Base-by-base conservation (phyloP, 441 rosid species). In the Erysimum pusillum region DNA sequence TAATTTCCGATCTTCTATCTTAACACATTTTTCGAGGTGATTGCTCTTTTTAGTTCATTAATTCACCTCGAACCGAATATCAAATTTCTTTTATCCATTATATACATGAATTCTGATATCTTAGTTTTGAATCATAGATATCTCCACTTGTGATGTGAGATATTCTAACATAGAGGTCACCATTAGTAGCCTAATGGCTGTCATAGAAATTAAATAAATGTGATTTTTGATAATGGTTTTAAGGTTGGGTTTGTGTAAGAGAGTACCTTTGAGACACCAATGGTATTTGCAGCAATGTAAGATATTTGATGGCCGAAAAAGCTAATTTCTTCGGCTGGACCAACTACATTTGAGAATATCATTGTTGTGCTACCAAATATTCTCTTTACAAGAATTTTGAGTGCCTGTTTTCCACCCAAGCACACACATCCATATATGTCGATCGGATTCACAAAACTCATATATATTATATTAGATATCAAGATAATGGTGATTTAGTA, bases 311-410 rank as follows among this genome's bases (percentile, higher is more conserved):
- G 91, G 2, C 91, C 88, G 25, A 73, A 91, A 60, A 91, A 84
- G 76, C 87, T 85, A 25, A 89, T 83, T 76, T 89, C 95, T 76
- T 93, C 93, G 0, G 65, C 31, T 0, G 98, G 95, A 54, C 98
- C 98, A 18, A 79, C 84, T 59, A 88, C 67, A 14, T 88, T 91
- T 2, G 98, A 89, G 56, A 87, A 85, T 1, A 88, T 63, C 73
- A 93, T 5, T 11, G 88, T 83, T 6, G 92, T 82, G 64, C 83
- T 86, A 20, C 64, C 80, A 20, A 88, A 79, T 44, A 83, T 11
- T 77, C 83, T 85, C 56, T 79, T 63, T 1, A 86, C 76, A 45
- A 87, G 63, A 9, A 46, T 58, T 49, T 80, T 79, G 7, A 80
- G 80, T 17, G 77, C 81, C 93, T 92, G 83, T 44, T 34, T 9